These are phyloP conservation scores for Tetraselmis striata DNA, from an alignment of 139 green algal genomes.

Conservation along the genomic window DNA sequence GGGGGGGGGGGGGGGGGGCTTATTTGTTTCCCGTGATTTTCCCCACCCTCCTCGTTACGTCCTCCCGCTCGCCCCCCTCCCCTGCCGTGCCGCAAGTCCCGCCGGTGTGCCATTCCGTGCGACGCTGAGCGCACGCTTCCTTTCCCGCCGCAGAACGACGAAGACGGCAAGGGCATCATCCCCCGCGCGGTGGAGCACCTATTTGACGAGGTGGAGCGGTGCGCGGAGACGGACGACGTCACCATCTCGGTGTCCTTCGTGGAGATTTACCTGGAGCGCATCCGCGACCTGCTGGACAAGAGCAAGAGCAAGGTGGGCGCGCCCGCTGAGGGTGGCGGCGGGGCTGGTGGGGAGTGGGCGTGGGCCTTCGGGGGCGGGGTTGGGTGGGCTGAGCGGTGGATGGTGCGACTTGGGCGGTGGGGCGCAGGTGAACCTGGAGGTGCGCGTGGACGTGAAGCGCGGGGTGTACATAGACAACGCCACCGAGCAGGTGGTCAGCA, in stretches of 20 bases:
- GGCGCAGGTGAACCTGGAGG: conserved; percentile 15
- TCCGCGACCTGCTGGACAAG: conserved; percentile 27
- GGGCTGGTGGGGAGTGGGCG: not conserved
- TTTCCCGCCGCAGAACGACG: conserved; percentile 6
- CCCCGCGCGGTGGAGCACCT: conserved; percentile 21
- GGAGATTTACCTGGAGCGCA: conserved; percentile 30
- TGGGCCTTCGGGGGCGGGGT: not conserved
- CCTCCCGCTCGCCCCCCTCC: too few species aligned
- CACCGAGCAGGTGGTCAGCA: conserved; percentile 12
- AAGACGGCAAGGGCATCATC: conserved; percentile 20
- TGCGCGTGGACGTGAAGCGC: conserved; percentile 20
- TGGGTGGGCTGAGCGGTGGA: not conserved
- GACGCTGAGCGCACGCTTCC: too few species aligned
- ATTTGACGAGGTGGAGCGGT: conserved; percentile 13
- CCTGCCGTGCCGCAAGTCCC: too few species aligned
- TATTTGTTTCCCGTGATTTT: too few species aligned
- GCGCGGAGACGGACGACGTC: conserved; percentile 9
- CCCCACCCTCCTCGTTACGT: not conserved
- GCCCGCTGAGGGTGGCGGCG: not conserved
- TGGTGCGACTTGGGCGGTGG: too few species aligned
- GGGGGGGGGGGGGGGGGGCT: too few species aligned
- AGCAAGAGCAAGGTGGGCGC: conserved; percentile 4
- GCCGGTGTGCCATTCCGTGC: too few species aligned
- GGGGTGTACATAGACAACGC: conserved; percentile 26
- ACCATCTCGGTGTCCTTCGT: conserved; percentile 9